Base-by-base conservation (phyloP, 805 yeast species). In the Candida andamanensis region DNA sequence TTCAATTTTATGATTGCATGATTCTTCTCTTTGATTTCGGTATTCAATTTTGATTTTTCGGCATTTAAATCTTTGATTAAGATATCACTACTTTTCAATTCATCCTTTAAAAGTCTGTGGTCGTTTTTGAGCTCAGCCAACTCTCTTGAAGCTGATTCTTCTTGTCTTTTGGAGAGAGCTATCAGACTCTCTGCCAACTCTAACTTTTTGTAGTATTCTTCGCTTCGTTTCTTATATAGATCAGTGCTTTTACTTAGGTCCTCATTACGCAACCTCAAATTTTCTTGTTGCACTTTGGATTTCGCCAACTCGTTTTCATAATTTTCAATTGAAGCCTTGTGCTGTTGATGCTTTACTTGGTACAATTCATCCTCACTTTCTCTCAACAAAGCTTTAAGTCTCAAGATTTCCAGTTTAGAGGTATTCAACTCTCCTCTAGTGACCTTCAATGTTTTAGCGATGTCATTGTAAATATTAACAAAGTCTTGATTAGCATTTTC, bases 111-210 rank as follows among this genome's bases (percentile, higher is more conserved):
- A 20, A 82, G 50, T 7, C 36, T 69, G 59, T 21, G 73, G 56
- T 44, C 80, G 29, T 40, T 54, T 34, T 41, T 52, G 8, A 43
- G 36, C 11, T 53, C 84, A 13, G 55, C 49, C 32, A 76, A 56
- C 39, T 85, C 85, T 28, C 62, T 60, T 29, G 55, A 58, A 4
- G 80, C 65, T 22, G 62, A 47, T 33, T 68, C 68, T 49, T 81
- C 89, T 9, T 78, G 75, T 44, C 84, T 63, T 42, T 74, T 67
- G 6, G 85, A 76, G 27, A 76, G 69, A 32, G 71, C 64, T 2
- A 82, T 74, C 4, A 85, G 82, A 29, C 78, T 67, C 49, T 89
- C 95, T 2, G 92, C 89, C 30, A 74, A 71, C 46, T 86, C 94
- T 16, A 87, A 63, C 46, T 84, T 83, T 36, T 68, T 66, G 44